phyloP scores from a whole-genome alignment of 2,329 filamentous ascomycete species.

The Calonectria pteridis region DNA sequence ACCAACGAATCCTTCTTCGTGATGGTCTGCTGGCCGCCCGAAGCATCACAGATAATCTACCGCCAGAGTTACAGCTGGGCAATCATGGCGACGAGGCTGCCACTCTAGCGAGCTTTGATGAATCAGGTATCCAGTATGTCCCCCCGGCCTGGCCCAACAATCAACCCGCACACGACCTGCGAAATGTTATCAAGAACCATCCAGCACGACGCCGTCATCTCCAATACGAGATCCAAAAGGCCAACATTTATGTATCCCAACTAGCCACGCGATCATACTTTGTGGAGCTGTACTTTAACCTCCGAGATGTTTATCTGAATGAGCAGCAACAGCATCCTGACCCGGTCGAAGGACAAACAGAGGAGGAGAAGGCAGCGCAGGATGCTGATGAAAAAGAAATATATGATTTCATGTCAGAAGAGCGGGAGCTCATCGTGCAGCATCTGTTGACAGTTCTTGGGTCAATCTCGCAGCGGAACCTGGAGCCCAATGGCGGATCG shows the following conservation, averaged over 20 bases:
- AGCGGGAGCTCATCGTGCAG: slow-evolving; percentile 85
- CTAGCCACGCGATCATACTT: slow-evolving; percentile 86
- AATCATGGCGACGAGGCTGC: slow-evolving; percentile 52
- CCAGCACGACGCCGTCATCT: slow-evolving; percentile 67
- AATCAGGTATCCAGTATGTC: slow-evolving; percentile 64
- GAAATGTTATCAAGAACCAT: slow-evolving; percentile 62
- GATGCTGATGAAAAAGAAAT: slow-evolving; percentile 61
- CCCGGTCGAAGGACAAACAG: slow-evolving; percentile 51
- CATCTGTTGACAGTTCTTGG: slow-evolving; percentile 81
- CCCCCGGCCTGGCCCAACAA: slow-evolving; percentile 62
- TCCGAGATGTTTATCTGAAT: slow-evolving; percentile 74
- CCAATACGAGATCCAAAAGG: slow-evolving; percentile 92
- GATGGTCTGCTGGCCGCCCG: slow-evolving; percentile 80
- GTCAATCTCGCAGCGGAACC: slow-evolving; percentile 85
- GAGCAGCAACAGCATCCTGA: slow-evolving; percentile 56
- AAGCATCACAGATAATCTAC: slow-evolving; percentile 74
- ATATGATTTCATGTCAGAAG: slow-evolving; percentile 75
- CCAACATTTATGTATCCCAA: slow-evolving; percentile 87
- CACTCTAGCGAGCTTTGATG: slow-evolving; percentile 56
- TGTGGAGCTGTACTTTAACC: slow-evolving; percentile 86
- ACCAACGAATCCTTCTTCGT: slow-evolving; percentile 80
- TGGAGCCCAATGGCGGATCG: slow-evolving; percentile 78
- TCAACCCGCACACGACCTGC: slow-evolving; percentile 63
- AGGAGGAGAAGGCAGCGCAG: slow-evolving; percentile 53
- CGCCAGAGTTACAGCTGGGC: slow-evolving; percentile 74